Evolutionary conservation across 805 yeast species (phyloP).

Genomic region (Lachancea quebecensis): DNA sequence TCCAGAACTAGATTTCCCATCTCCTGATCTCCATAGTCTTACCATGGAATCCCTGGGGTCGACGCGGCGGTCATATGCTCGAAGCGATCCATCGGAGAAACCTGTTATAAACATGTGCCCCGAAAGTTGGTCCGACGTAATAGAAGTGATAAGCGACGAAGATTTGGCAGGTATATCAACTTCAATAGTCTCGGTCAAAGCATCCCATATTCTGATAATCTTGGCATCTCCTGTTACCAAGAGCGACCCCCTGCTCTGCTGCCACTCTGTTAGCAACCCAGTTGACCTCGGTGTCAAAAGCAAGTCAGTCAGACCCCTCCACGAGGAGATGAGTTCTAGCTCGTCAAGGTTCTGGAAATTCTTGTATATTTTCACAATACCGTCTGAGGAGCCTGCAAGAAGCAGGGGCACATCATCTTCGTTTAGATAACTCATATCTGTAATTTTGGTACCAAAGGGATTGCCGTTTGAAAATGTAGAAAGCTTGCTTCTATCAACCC

Average conservation of each 20-base stretch:
- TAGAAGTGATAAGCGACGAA: slow-evolving; percentile 75
- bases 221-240: slow-evolving; percentile 93
- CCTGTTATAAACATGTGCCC: slow-evolving; percentile 90
- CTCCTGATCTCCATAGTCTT: slow-evolving; percentile 51
- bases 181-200: slow-evolving; percentile 82
- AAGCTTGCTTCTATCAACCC: slow-evolving; percentile 55
- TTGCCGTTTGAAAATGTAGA: slow-evolving; percentile 75
- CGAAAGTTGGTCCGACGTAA: slow-evolving; percentile 93
- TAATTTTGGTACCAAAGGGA: slow-evolving; percentile 80
- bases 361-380: slow-evolving; percentile 81
- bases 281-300: slow-evolving; percentile 72
- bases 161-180: slow-evolving; percentile 89
- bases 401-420: slow-evolving; percentile 88
- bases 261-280: slow-evolving; percentile 92
- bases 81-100: slow-evolving; percentile 79
- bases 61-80: slow-evolving; percentile 85
- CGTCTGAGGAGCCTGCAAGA: slow-evolving; percentile 87
- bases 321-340: slow-evolving; percentile 67
- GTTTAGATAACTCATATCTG: slow-evolving; percentile 78
- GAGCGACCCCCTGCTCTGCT: slow-evolving; percentile 86
- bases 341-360: slow-evolving; percentile 54
- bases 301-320: slow-evolving; percentile 90
- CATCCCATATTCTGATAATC: slow-evolving; percentile 91
- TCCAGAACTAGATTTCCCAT: slow-evolving; percentile 41
- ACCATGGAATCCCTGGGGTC: slow-evolving; percentile 84